Conservation (phyloP, 2,329 filamentous ascomycete species). For the Lasiodiplodia citricola region DNA sequence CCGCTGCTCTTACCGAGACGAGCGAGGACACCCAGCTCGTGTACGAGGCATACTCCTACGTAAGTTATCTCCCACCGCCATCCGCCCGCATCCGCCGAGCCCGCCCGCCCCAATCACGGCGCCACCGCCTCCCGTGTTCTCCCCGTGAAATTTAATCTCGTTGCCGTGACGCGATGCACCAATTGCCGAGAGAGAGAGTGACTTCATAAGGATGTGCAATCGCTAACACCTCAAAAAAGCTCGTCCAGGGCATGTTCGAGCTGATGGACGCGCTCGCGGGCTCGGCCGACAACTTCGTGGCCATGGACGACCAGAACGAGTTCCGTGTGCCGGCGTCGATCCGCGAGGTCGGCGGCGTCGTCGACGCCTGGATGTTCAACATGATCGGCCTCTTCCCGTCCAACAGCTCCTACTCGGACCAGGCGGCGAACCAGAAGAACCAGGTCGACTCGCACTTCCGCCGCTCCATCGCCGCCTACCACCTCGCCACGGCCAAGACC, state of each 20-base stretch:
- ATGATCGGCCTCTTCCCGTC: constrained; percentile 26
- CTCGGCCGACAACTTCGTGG: constrained; percentile 13
- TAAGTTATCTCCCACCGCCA: neutral
- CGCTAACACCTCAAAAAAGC: neutral
- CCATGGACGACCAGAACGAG: constrained; percentile 25
- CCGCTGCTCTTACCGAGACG: constrained; percentile 8
- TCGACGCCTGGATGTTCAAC: constrained; percentile 28
- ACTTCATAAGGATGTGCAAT: neutral
- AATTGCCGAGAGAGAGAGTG: neutral
- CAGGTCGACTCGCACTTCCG: constrained; percentile 28
- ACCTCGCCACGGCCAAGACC: constrained; percentile 25
- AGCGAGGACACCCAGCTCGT: constrained; percentile 25
- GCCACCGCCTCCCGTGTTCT: neutral
- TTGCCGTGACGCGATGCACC: neutral
- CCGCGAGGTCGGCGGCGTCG: constrained; percentile 25
- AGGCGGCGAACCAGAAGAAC: constrained; percentile 27
- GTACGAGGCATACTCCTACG: constrained; percentile 27
- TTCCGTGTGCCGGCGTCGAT: constrained; percentile 26
- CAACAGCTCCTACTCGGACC: constrained; percentile 24
- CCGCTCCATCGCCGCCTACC: constrained; percentile 24
- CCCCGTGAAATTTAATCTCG: neutral
- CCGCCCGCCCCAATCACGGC: too few species aligned
- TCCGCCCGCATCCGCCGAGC: neutral
- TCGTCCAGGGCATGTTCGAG: constrained; percentile 25
- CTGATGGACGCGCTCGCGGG: constrained; percentile 20